Evolutionary conservation across 2,329 filamentous ascomycete species (phyloP), one percentile per base, ranked within the genome.

Genomic region (Trichophyton mentagrophytes): DNA sequence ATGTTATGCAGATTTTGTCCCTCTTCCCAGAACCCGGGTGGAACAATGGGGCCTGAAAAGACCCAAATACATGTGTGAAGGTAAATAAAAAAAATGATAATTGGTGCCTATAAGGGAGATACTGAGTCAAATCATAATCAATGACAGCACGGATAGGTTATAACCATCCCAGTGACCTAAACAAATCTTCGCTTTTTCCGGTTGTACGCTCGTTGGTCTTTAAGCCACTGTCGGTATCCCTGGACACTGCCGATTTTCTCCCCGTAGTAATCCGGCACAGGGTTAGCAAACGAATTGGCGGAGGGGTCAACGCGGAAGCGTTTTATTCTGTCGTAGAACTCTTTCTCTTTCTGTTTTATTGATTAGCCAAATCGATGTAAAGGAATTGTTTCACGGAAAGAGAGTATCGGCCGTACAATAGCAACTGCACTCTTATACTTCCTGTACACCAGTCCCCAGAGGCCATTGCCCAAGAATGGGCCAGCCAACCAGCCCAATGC

Each of bases 131-230:
- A 53, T n/a, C 22, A n/a, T 30, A 30, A 53, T 11, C 8, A 53
- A 30, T n/a, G 15, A 30, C 13, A 8, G 49, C 49, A 30, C 9
- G 17, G 2, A 5, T 25, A 22, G 30, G 30, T 15, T 17, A 53
- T 30, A 33, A 9, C 47, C 25, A 53, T 4, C 15, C 17, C 15
- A 5, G 27, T 25, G 1, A 6, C n/a, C 46, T 58, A 66, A 61
- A 76, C 72, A 63, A 74, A 74, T 63, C 67, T 74, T 51, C 72
- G 70, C 72, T 84, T 85, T 83, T 95, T 95, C 79, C 90, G 90
- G 78, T 95, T 96, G 78, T 96, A 99, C 8, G 91, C 92, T 64
- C 92, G 82, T 79, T 97, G 93, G 71, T 99, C 93, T 80, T 96
- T 97, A 69, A 99, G 77, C 93, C 93, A 99, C 73, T 90, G 86